phyloP scores from a whole-genome alignment of 495 filamentous ascomycete species.

The Xylaria scruposa region DNA sequence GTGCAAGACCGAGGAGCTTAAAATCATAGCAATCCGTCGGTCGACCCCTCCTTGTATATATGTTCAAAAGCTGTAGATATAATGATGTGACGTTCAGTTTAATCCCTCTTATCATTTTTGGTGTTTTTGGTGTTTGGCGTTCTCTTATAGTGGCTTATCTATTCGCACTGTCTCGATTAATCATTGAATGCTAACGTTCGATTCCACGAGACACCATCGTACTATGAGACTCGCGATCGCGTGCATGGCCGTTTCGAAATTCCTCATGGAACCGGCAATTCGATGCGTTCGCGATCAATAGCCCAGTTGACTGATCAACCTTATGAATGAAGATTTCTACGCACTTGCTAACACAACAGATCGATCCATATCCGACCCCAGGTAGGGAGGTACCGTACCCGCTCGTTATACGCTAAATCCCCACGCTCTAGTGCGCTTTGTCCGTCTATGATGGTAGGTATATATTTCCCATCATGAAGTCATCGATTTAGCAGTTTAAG shows the following conservation, averaged over 20 bases:
- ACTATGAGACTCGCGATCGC: background rate
- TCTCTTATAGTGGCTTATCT: background rate
- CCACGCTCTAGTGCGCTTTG: slow-evolving; percentile 1
- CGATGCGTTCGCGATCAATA: background rate
- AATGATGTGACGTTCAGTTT: slow-evolving; percentile 29
- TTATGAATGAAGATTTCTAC: background rate
- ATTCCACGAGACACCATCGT: background rate
- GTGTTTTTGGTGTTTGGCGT: slow-evolving; percentile 12
- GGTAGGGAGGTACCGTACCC: background rate
- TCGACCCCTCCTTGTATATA: slow-evolving; percentile 37
- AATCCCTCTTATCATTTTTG: slow-evolving; percentile 1
- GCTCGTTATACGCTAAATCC: background rate
- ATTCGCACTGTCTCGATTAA: too few relatives aligned
- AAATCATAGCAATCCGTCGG: slow-evolving; percentile 32
- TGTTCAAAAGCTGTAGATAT: slow-evolving; percentile 40
- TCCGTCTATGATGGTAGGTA: background rate
- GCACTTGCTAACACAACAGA: background rate
- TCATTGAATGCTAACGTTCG: background rate
- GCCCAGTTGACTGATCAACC: background rate
- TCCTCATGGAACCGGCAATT: background rate
- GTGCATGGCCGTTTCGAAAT: background rate
- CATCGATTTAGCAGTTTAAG: slow-evolving; percentile 33
- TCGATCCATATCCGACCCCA: background rate
- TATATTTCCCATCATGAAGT: slow-evolving; percentile 33
- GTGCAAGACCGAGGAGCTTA: slow-evolving; percentile 44